Conservation (phyloP, 169 alveolate species). For the Plasmodium gaboni region DNA sequence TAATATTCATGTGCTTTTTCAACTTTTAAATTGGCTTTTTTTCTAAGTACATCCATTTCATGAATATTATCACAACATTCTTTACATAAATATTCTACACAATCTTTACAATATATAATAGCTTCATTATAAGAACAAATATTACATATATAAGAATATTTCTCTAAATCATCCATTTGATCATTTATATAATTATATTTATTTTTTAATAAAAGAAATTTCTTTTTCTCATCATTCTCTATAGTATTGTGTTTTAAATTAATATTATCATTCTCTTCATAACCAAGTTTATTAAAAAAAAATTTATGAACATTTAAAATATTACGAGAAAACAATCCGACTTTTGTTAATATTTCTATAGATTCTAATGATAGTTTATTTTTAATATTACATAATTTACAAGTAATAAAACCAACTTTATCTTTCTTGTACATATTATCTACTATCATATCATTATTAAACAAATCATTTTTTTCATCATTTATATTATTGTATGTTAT, state of each 20-base stretch:
- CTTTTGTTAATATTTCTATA: conserved; percentile 48
- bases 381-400: conserved; percentile 44
- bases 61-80: conserved; percentile 53
- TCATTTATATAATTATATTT: conserved; percentile 56
- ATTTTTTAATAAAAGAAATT: conserved; percentile 15
- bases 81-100: conserved; percentile 69
- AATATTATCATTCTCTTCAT: neutral
- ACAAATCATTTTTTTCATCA: neutral
- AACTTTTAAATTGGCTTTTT: conserved; percentile 17
- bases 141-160: conserved; percentile 69
- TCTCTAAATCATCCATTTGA: conserved; percentile 31
- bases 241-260: conserved; percentile 5
- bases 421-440: conserved; percentile 36
- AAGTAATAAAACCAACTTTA: conserved; percentile 52
- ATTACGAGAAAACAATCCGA: conserved; percentile 51
- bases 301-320: conserved; percentile 54
- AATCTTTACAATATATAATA: conserved; percentile 59
- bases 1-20: conserved; percentile 49
- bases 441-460: conserved; percentile 12
- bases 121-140: conserved; percentile 73
- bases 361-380: conserved; percentile 63
- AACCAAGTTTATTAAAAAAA: conserved; percentile 5
- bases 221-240: conserved; percentile 36
- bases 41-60: conserved; percentile 11
- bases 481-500: neutral